A percentile compares a stretch with the other conserved stretches of the same genome.
Conservation (phyloP, 208 protist genomes). For the Angomonas deanei region DNA sequence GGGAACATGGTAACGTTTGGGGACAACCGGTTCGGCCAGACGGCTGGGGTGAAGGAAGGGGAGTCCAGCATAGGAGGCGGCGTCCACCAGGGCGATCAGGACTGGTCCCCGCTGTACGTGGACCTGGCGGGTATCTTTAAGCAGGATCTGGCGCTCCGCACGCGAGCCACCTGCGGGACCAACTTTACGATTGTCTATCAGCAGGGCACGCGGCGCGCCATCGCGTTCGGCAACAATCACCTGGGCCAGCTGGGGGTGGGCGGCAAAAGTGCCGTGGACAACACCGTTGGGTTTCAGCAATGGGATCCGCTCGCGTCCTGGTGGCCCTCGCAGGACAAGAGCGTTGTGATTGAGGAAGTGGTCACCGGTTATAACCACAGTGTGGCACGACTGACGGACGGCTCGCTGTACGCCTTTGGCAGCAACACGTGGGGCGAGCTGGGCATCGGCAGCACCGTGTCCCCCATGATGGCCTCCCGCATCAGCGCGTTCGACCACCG, state of each 20-base stretch:
- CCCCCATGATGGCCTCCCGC: conserved; percentile 45
- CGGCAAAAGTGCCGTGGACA: conserved; percentile 32
- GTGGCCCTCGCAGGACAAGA: conserved; percentile 22
- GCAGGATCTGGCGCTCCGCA: background rate
- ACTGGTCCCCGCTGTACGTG: conserved; percentile 35
- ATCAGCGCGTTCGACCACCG: conserved; percentile 45
- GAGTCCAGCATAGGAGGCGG: background rate
- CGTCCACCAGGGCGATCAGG: background rate
- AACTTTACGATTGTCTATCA: conserved; percentile 69
- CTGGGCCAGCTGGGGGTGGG: conserved; percentile 69
- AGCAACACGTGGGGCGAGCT: conserved; percentile 78
- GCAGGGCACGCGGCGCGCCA: conserved; percentile 29
- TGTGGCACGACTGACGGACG: conserved; percentile 33
- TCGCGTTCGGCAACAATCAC: conserved; percentile 71
- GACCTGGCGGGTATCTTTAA: conserved; percentile 42
- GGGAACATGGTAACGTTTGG: conserved; percentile 65
- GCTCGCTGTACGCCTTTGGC: conserved; percentile 48
- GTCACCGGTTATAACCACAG: conserved; percentile 60
- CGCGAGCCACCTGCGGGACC: conserved; percentile 39
- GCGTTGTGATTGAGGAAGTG: conserved; percentile 23
- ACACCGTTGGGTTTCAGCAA: conserved; percentile 34
- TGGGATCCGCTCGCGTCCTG: conserved; percentile 49
- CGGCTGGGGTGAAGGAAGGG: conserved; percentile 11
- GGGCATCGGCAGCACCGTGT: conserved; percentile 48
- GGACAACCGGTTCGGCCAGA: conserved; percentile 58